Percentiles rank a stretch among this genome's conserved stretches.
These are phyloP conservation scores for Scutellaria barbata DNA, from an alignment of 257 asterid species.

Conservation along the genomic window DNA sequence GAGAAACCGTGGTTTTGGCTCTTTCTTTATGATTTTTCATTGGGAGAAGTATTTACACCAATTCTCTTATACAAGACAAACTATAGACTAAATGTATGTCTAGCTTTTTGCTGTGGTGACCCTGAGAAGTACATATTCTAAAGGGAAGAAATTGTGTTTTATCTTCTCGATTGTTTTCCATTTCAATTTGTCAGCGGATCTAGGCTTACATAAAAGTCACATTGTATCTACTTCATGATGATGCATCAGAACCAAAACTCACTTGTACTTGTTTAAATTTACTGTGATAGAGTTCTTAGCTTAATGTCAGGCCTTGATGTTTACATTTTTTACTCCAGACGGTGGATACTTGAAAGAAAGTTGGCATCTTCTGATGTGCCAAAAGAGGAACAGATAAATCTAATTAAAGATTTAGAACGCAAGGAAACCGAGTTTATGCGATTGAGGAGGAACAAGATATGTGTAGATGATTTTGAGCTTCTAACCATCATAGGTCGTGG, in stretches of 20 bases:
- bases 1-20: no score
- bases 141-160: neutral
- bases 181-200: neutral
- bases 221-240: conserved; percentile 2
- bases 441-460: conserved; percentile 82
- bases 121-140: neutral
- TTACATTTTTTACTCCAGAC: conserved; percentile 52
- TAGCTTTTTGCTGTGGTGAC: neutral
- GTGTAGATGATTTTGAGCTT: conserved; percentile 91
- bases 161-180: neutral
- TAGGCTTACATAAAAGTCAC: conserved; percentile 24
- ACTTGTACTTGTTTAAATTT: neutral
- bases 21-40: no score
- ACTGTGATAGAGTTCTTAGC: neutral
- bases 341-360: conserved; percentile 84
- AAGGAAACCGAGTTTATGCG: conserved; percentile 94
- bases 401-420: conserved; percentile 81
- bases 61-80: no score
- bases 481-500: conserved; percentile 92
- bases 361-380: conserved; percentile 95
- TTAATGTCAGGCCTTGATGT: conserved; percentile 19
- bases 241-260: neutral
- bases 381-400: conserved; percentile 79
- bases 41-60: no score
- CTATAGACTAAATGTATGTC: neutral